These are phyloP conservation scores for Kalmusia sp. DNA, from an alignment of 2,329 filamentous ascomycete species.

Conservation along the genomic window DNA sequence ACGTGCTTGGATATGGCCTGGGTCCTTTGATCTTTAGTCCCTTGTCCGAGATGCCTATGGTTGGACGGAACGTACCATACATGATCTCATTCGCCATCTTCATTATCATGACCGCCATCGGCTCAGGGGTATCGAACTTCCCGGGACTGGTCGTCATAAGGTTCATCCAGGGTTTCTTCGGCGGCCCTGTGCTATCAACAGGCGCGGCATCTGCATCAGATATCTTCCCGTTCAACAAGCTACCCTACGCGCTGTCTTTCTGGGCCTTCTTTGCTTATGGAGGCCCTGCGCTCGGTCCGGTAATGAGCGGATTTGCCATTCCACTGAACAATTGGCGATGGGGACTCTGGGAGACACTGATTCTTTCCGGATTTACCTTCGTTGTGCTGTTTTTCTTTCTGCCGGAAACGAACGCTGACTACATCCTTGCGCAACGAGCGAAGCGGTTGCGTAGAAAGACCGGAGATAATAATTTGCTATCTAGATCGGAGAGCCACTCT, in stretches of 20 bases:
- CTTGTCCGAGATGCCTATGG: conserved; percentile 60
- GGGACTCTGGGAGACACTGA: conserved; percentile 33
- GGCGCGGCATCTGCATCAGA: conserved; percentile 31
- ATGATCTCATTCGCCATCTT: conserved; percentile 70
- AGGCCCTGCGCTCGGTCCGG: conserved; percentile 33
- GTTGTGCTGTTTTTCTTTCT: conserved; percentile 30
- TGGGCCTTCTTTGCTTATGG: conserved; percentile 43
- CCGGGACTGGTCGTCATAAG: conserved; percentile 63
- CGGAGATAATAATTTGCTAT: conserved; percentile 38
- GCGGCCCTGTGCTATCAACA: conserved; percentile 28
- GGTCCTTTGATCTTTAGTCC: conserved; percentile 60
- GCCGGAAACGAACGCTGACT: conserved; percentile 31
- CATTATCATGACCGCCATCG: conserved; percentile 68
- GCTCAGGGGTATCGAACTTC: conserved; percentile 66
- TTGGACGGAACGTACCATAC: conserved; percentile 72
- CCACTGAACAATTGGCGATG: conserved; percentile 29
- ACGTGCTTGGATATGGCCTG: conserved; percentile 73
- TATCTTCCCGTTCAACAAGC: conserved; percentile 39
- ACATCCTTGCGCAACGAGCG: conserved; percentile 33
- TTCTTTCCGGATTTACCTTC: conserved; percentile 27
- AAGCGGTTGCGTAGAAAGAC: conserved; percentile 46
- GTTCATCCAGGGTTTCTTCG: conserved; percentile 35
- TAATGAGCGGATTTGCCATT: conserved; percentile 30
- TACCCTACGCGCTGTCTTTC: conserved; percentile 43
- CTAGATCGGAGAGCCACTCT: conserved; percentile 35